Conservation (phyloP, 306 rosid genomes). For the Vachellia pachyceras region DNA sequence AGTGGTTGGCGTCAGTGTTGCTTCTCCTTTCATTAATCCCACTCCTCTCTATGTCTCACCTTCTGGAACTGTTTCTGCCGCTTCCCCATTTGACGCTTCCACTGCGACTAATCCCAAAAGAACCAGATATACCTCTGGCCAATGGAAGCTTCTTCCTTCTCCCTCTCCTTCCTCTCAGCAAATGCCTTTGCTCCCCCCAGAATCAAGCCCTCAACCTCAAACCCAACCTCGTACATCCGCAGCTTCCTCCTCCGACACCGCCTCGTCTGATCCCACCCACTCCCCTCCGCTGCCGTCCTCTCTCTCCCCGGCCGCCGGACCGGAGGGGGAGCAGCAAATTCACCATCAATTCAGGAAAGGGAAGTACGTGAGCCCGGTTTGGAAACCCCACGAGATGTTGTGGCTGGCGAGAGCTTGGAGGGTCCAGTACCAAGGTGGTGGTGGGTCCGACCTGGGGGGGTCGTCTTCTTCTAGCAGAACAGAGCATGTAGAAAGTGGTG, state of each 20-base stretch:
- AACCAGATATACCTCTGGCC: constrained; percentile 73
- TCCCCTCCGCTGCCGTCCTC: constrained; percentile 67
- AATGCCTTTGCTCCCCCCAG: constrained; percentile 49
- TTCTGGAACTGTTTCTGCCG: constrained; percentile 58
- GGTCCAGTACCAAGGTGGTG: constrained; percentile 63
- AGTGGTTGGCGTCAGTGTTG: constrained; percentile 39
- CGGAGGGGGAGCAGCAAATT: constrained; percentile 54
- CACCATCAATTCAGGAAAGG: constrained; percentile 84
- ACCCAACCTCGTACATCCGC: constrained; percentile 12
- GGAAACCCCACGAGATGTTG: constrained; percentile 96
- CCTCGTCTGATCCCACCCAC: constrained; percentile 67
- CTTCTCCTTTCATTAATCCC: constrained; percentile 54
- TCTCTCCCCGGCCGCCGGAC: constrained; percentile 42
- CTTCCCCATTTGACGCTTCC: constrained; percentile 57
- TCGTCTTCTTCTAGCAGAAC: constrained; percentile 55
- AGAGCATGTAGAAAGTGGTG: constrained; percentile 48
- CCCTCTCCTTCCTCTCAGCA: constrained; percentile 72
- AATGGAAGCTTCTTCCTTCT: constrained; percentile 91
- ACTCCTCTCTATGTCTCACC: constrained; percentile 59
- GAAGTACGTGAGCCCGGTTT: constrained; percentile 93
- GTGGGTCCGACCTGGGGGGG: constrained; percentile 35
- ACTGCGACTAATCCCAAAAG: constrained; percentile 65
- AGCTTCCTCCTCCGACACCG: constrained; percentile 78
- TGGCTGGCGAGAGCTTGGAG: constrained; percentile 95
- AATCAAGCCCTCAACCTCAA: constrained; percentile 58